phyloP scores from a whole-genome alignment of 371 early-diverging fungal species.

The Coemansia sp. region DNA sequence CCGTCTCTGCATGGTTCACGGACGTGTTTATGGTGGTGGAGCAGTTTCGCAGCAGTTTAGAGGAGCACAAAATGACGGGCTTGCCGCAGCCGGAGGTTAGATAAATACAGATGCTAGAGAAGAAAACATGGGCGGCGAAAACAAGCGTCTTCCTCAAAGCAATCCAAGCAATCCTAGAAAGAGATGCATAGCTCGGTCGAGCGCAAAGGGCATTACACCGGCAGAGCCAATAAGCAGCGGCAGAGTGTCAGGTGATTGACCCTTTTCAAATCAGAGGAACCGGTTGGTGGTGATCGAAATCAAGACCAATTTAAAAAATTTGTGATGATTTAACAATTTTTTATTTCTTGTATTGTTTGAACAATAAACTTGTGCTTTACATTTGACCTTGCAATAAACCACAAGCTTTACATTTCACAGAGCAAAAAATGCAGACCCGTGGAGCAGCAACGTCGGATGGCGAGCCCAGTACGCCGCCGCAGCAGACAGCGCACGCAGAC shows the following conservation, averaged over 20 bases:
- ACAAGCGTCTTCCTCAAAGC: background rate
- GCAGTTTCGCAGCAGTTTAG: background rate
- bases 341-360: background rate
- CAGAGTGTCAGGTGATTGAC: background rate
- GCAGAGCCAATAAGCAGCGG: background rate
- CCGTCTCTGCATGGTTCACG: constrained; percentile 24
- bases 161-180: background rate
- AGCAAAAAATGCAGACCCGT: constrained; percentile 10
- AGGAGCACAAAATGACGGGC: background rate
- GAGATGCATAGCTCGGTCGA: background rate
- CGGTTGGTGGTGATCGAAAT: background rate
- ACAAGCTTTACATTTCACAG: background rate
- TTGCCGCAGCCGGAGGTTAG: background rate
- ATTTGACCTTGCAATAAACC: background rate
- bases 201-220: background rate
- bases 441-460: background rate
- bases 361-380: background rate
- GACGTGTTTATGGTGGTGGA: background rate
- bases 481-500: background rate
- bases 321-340: background rate
- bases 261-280: background rate
- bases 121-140: background rate
- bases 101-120: background rate
- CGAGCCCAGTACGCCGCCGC: constrained; percentile 11
- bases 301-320: background rate